Base-by-base conservation (phyloP, 306 rosid genomes). In the Prunus davidiana region DNA sequence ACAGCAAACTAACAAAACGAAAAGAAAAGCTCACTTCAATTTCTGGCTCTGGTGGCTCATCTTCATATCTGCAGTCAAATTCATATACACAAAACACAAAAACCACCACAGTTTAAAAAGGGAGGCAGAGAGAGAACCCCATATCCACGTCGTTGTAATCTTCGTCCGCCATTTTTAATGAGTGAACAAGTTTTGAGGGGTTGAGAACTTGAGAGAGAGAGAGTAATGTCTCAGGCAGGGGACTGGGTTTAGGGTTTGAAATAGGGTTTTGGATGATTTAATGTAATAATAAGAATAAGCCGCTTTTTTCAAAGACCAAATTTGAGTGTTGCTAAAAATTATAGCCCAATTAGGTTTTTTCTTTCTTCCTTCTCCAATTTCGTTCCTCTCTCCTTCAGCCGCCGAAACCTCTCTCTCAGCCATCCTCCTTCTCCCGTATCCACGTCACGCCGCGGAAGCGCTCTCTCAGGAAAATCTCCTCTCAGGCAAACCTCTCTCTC, bases 1-100 rank as follows among this genome's bases (percentile, higher is more conserved):
- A 13, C 12, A 24, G 1, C 12, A 5, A 24, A 25, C 11, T 3
- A 58, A 8, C 19, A 14, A 20, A 64, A 5, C 13, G 22, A 32
- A 27, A 18, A 60, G 2, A 51, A 43, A 67, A 19, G 18, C 82
- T 52, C 69, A 89, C 98, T 85, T 93, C 98, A 38, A 90, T 87
- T 71, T 91, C 94, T 8, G 97, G 98, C 86, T 93, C 98, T 5
- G 80, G 81, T 0, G 98, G 97, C 75, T 93, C 98, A 45, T 93
- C 98, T 54, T 88, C 94, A 57, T 91, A 93, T 65, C 98, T 93
- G 87, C 78, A 12, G 54, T 49, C 54, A 49, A 56, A 20, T 22
- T 56, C 62, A 16, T 32, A 7, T 27, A 34, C 56, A 15, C 71
- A 8, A 61, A 60, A 46, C 43, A 38, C 43, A 7, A 20, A 65